These are phyloP conservation scores for Ilyonectria destructans DNA, from an alignment of 2,329 filamentous ascomycete genomes.

Conservation along the genomic window DNA sequence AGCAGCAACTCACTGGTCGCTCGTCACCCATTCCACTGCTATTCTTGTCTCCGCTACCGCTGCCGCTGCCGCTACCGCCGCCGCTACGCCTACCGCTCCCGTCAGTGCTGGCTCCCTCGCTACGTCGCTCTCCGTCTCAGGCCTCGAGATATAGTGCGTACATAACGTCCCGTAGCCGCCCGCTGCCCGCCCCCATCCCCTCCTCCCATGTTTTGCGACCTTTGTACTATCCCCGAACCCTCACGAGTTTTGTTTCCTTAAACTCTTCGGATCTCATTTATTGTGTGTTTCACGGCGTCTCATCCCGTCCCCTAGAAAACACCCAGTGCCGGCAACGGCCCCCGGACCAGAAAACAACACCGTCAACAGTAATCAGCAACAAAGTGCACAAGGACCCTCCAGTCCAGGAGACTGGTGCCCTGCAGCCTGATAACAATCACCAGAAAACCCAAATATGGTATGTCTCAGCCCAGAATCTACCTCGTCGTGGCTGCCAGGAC, in stretches of 20 bases:
- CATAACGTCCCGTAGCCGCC: slow-evolving; percentile 67
- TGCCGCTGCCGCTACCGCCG: slow-evolving; percentile 36
- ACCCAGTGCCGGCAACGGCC: slow-evolving; percentile 58
- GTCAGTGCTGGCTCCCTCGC: slow-evolving; percentile 15
- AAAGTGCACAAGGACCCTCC: slow-evolving; percentile 26
- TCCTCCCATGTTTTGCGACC: slow-evolving; percentile 61
- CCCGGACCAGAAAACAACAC: slow-evolving; percentile 44
- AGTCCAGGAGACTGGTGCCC: slow-evolving; percentile 40
- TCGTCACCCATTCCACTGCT: slow-evolving; percentile 36
- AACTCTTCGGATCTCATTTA: slow-evolving; percentile 34
- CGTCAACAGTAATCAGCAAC: slow-evolving; percentile 34
- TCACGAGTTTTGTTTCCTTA: slow-evolving; percentile 53
- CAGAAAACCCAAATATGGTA: slow-evolving; percentile 52
- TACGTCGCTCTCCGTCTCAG: slow-evolving; percentile 25
- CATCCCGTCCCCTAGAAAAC: slow-evolving; percentile 44
- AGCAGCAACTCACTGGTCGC: slow-evolving; percentile 21
- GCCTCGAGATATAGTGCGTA: slow-evolving; percentile 55
- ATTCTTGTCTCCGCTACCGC: slow-evolving; percentile 47
- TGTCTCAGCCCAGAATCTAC: slow-evolving; percentile 29
- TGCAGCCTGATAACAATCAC: slow-evolving; percentile 35
- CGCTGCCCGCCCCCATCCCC: slow-evolving; percentile 53
- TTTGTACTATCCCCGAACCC: slow-evolving; percentile 54
- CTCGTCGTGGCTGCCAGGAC: not conserved
- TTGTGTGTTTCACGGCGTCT: slow-evolving; percentile 50
- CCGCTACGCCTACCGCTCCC: slow-evolving; percentile 41